phyloP scores from a whole-genome alignment of 345 rosid species.

The Linum lewisii region DNA sequence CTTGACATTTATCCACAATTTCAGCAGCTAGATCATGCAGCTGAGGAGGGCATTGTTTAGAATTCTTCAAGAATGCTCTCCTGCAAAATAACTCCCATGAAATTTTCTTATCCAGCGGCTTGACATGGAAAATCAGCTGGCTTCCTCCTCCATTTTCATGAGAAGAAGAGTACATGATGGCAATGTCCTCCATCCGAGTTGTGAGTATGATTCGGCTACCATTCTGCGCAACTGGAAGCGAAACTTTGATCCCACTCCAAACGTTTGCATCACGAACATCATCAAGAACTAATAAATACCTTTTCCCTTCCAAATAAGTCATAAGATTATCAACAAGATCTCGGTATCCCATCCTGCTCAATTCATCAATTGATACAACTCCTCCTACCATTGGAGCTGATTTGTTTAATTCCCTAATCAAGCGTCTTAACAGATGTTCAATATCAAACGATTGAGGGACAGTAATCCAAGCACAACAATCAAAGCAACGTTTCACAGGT shows the following conservation, averaged over 20 bases:
- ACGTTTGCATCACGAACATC: slow-evolving; percentile 12
- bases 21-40: slow-evolving; percentile 4
- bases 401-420: slow-evolving; percentile 4
- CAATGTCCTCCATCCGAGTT: slow-evolving; percentile 15
- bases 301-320: not conserved
- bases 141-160: slow-evolving; percentile 1
- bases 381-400: not conserved
- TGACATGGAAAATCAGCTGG: not conserved
- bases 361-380: not conserved
- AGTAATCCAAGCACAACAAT: slow-evolving; percentile 29
- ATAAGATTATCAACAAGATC: not conserved
- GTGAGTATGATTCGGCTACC: slow-evolving; percentile 18
- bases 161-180: no score
- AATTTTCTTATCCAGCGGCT: slow-evolving; percentile 1
- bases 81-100: slow-evolving; percentile 14
- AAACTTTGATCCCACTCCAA: not conserved
- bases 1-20: slow-evolving; percentile 11
- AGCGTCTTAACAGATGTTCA: slow-evolving; percentile 1
- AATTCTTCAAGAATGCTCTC: slow-evolving; percentile 18
- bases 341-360: not conserved
- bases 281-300: not conserved
- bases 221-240: slow-evolving; percentile 6
- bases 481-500: slow-evolving; percentile 21
- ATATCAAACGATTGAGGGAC: slow-evolving; percentile 8
- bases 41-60: not conserved